Base-by-base conservation (phyloP, 208 protist genomes). In the Tetramitus jugosus region DNA sequence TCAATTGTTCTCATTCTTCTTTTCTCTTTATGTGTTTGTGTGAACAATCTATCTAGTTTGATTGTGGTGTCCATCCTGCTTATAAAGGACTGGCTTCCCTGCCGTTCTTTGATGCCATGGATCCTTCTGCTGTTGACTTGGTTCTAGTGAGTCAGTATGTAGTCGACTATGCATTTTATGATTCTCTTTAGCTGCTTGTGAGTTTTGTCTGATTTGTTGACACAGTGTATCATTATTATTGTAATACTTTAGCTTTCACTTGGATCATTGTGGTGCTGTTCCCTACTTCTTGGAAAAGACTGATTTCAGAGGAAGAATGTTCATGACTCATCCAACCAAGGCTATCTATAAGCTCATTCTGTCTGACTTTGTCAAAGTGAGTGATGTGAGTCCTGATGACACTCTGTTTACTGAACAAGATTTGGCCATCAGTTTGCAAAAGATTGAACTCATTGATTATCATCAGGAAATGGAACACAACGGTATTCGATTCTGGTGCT, bases 21-120 rank as follows among this genome's bases (percentile, higher is more conserved):
- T n/a, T n/a, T n/a, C n/a, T n/a, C n/a, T n/a, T n/a, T n/a, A n/a
- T n/a, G n/a, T n/a, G n/a, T n/a, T 40, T 23, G 72, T 29, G 14
- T 26, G 13, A 76, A 17, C 23, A 26, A 10, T 60, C 62, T 39
- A 45, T 86, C 56, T 26, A 33, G 94, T 90, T 98, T 56, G 96
- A 99, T 86, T 99, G 97, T 87, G 97, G 97, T 60, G 94, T 98
- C 67, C 96, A 99, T 83, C 97, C 97, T 13, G 97, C 91, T 17
- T 91, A 92, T 79, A 93, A 84, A 45, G 97, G 97, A 26, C 81
- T 96, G 29, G 92, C 90, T 76, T 91, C 90, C 2, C 88, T 99
- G 31, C 97, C 97, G 17, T 98, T 94, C 80, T 98, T 99, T 83
- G 97, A 99, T 86, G 87, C 88, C 61, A 92, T 98, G 81, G 90